Evolutionary conservation across 306 rosid genomes (phyloP).

Genomic region (Rubus idaeus): DNA sequence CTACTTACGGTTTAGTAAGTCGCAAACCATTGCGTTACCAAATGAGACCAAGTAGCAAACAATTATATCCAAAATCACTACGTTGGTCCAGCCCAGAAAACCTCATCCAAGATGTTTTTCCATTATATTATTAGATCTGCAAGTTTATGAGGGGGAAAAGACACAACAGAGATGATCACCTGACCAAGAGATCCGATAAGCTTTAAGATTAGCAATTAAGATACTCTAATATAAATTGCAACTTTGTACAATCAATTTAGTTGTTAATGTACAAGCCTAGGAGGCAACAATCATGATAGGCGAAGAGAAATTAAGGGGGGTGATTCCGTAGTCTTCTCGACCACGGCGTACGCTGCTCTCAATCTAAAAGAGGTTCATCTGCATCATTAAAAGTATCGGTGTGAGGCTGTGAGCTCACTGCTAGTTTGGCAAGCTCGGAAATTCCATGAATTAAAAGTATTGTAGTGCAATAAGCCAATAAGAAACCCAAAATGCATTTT

Average conservation of each 20-base stretch:
- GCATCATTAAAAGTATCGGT: neutral
- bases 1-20: too few species aligned
- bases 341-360: neutral
- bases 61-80: neutral
- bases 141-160: neutral
- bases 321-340: neutral
- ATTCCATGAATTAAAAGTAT: neutral
- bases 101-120: neutral
- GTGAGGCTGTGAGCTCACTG: neutral
- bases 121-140: neutral
- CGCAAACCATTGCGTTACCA: too few species aligned
- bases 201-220: neutral
- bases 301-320: neutral
- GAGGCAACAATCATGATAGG: neutral
- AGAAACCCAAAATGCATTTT: neutral
- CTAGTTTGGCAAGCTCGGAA: neutral
- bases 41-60: too few species aligned
- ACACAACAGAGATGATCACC: too few species aligned
- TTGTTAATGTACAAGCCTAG: neutral
- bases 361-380: constrained; percentile 7
- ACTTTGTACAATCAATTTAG: neutral
- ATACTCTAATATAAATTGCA: neutral
- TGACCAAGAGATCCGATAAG: neutral
- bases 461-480: neutral
- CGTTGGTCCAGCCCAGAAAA: neutral